Evolutionary conservation across 495 filamentous ascomycete genomes (phyloP), one percentile per base, ranked within the genome.

Genomic region (Diplogelasinospora grovesii): DNA sequence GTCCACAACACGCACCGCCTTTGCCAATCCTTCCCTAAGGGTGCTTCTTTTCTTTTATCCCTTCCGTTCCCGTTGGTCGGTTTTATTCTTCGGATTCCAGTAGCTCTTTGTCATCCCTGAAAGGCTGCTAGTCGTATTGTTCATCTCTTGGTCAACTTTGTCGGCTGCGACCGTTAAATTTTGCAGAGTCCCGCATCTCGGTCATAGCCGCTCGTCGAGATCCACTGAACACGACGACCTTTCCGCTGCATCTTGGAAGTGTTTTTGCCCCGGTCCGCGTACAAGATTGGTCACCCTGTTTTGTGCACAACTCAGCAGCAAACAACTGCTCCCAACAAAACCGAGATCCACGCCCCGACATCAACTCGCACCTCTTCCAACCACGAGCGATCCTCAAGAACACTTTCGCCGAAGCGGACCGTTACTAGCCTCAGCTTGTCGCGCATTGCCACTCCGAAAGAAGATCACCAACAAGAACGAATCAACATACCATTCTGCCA

Each of bases 1-100:
- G 48, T 47, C n/a, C 41, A 36, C 54, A 46, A 41, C 53, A 51
- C 58, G 58, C 58, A 57, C 58, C 58, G 58, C 58, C 58, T 59
- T 48, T 51, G 58, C 46, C 58, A 61, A 61, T 54, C 22, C 30
- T 41, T 52, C 56, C 58, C 53, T 41, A 23, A 45, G 53, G 58
- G 56, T 55, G 53, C 56, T 54, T 52, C 51, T 60, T 48, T 59
- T 61, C 56, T 57, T 48, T 59, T 43, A 52, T 37, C 49, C 48
- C 53, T 52, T 45, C 45, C 48, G 35, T 57, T 51, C 40, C 43
- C 43, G 43, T 46, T 45, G 46, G 46, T 55, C 45, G 54, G 45
- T 45, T 54, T 52, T 53, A 39, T 46, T 54, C 46, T 37, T 54
- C 42, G 52, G 42, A 54, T 54, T 47, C 37, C 31, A 28, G 29